These are phyloP conservation scores for Pythium brachiatum DNA, from an alignment of 352 stramenopile genomes.

Conservation along the genomic window DNA sequence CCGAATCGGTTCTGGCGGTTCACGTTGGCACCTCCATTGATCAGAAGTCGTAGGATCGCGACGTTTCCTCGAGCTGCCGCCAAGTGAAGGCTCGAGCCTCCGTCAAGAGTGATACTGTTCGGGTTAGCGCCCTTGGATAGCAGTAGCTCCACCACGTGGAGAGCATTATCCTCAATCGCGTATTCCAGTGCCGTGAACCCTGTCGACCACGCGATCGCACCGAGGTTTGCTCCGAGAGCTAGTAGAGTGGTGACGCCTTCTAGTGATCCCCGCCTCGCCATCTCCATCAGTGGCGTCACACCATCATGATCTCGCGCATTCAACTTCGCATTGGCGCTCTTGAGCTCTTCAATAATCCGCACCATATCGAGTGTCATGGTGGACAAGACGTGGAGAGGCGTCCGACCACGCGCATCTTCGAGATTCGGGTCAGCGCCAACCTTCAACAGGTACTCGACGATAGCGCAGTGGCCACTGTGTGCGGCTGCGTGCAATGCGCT, in stretches of 20 bases:
- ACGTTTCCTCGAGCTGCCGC: constrained; percentile 40
- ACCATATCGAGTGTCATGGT: constrained; percentile 42
- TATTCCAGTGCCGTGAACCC: constrained; percentile 72
- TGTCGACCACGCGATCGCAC: constrained; percentile 67
- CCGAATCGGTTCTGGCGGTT: constrained; percentile 72
- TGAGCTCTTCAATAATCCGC: constrained; percentile 59
- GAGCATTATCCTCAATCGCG: constrained; percentile 35
- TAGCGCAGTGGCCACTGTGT: constrained; percentile 47
- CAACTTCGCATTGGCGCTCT: constrained; percentile 54
- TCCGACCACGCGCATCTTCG: constrained; percentile 53
- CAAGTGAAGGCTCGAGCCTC: constrained; percentile 72
- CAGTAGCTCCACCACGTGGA: constrained; percentile 63
- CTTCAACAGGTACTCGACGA: constrained; percentile 66
- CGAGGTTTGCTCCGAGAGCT: constrained; percentile 64
- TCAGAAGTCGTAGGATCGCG: constrained; percentile 51
- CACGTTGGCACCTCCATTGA: constrained; percentile 52
- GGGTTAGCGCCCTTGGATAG: constrained; percentile 65
- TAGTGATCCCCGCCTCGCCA: constrained; percentile 54
- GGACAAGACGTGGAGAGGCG: constrained; percentile 65
- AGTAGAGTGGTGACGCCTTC: constrained; percentile 73
- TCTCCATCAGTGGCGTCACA: constrained; percentile 77
- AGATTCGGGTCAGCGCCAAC: constrained; percentile 53
- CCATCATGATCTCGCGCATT: constrained; percentile 62
- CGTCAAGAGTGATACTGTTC: constrained; percentile 58
- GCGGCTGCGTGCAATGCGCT: constrained; percentile 65